Conservation (phyloP, 192 early-diverging fungal genomes). For the Entomortierella lignicola region DNA sequence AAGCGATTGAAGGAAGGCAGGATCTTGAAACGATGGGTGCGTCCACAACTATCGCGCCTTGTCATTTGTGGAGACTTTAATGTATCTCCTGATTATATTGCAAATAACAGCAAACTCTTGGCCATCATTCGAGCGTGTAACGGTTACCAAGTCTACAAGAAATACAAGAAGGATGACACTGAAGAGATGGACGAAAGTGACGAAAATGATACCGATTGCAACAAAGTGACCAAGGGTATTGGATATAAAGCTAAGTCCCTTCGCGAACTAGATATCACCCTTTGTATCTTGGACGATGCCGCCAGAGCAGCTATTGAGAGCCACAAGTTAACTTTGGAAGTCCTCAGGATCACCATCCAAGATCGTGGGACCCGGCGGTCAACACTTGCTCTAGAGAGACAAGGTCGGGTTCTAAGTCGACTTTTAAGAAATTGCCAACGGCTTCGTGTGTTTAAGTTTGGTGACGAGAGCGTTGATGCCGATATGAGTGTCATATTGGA, state of each 20-base stretch:
- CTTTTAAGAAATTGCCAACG: not conserved
- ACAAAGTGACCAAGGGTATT: not conserved
- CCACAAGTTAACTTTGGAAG: not conserved
- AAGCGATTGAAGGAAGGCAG: conserved; percentile 4
- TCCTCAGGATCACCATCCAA: conserved; percentile 2
- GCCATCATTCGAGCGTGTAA: not conserved
- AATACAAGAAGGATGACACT: not conserved
- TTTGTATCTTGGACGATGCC: not conserved
- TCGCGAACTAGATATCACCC: not conserved
- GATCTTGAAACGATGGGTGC: not conserved
- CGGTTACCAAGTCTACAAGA: not conserved
- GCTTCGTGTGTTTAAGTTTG: not conserved
- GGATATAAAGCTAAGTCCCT: not conserved
- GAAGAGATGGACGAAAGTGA: not conserved
- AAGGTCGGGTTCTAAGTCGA: not conserved
- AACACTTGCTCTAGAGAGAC: not conserved
- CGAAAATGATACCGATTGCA: not conserved
- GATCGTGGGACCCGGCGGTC: not conserved
- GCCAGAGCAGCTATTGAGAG: not conserved
- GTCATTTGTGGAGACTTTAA: not conserved
- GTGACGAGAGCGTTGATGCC: not conserved
- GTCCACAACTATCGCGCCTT: not conserved
- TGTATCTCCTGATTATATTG: not conserved
- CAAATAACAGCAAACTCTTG: not conserved
- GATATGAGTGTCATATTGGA: not conserved